These are phyloP conservation scores for Heritiera littoralis DNA, from an alignment of 345 rosid genomes.

Conservation along the genomic window DNA sequence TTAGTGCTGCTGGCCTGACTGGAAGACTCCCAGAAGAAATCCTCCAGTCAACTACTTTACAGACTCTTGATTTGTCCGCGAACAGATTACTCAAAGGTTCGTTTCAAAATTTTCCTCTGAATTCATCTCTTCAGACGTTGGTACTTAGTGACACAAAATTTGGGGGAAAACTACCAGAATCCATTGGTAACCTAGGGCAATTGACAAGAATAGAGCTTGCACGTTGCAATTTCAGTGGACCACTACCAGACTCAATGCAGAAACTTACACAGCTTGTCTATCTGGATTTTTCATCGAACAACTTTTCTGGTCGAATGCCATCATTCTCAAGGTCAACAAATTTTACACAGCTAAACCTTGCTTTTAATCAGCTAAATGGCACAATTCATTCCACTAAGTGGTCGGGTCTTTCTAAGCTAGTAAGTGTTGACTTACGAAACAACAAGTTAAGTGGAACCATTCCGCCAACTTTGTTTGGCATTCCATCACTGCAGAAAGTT, in stretches of 20 bases:
- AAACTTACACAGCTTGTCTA: constrained; percentile 22
- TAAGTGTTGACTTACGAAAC: constrained; percentile 26
- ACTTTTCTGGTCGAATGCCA: constrained; percentile 35
- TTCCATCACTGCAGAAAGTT: constrained; percentile 20
- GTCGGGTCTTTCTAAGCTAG: constrained; percentile 34
- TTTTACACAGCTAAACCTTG: constrained; percentile 33
- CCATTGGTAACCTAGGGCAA: constrained; percentile 28
- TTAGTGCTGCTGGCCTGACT: not conserved
- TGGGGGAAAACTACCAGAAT: constrained; percentile 30
- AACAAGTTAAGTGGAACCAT: constrained; percentile 40
- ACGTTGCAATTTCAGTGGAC: constrained; percentile 16
- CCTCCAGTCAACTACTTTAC: constrained; percentile 29
- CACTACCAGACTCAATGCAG: constrained; percentile 29
- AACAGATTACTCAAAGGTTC: constrained; percentile 33
- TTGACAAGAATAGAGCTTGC: constrained; percentile 26
- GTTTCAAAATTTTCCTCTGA: not conserved
- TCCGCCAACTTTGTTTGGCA: constrained; percentile 23
- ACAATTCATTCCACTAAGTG: constrained; percentile 25
- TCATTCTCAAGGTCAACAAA: constrained; percentile 23
- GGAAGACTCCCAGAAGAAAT: constrained; percentile 33
- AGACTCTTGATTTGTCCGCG: constrained; percentile 29
- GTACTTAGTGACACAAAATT: constrained; percentile 29
- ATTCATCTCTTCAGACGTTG: constrained; percentile 30
- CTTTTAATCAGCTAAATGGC: constrained; percentile 37
- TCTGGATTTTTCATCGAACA: constrained; percentile 32